phyloP scores from a whole-genome alignment of 257 asterid species.

The Handroanthus guayacan region DNA sequence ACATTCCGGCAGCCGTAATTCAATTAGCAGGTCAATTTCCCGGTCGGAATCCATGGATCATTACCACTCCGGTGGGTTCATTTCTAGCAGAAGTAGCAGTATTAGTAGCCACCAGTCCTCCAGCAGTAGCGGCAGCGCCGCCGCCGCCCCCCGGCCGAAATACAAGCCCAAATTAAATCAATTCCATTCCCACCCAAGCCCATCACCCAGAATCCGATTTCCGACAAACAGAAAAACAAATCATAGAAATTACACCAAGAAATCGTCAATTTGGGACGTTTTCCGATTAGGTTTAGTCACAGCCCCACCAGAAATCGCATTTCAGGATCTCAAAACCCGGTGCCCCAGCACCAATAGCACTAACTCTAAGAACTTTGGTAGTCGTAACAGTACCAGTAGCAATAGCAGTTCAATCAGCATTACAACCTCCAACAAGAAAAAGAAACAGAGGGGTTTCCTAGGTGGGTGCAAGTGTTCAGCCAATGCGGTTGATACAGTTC shows the following conservation, averaged over 20 bases:
- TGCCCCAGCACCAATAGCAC: constrained; percentile 22
- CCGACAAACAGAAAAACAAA: constrained; percentile 23
- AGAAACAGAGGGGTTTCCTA: constrained; percentile 44
- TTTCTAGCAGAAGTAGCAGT: constrained; percentile 69
- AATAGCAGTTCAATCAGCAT: constrained; percentile 36
- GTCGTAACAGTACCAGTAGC: constrained; percentile 61
- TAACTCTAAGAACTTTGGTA: constrained; percentile 37
- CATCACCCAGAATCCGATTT: constrained; percentile 66
- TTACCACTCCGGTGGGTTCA: constrained; percentile 46
- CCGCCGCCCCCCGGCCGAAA: constrained; percentile 24
- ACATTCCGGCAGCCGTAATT: constrained; percentile 3
- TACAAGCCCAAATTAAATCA: constrained; percentile 48
- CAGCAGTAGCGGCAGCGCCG: constrained; percentile 58
- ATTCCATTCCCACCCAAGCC: constrained; percentile 89
- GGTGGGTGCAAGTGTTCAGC: constrained; percentile 71
- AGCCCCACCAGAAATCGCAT: constrained; percentile 71
- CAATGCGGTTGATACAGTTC: constrained; percentile 60
- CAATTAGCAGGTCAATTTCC: constrained; percentile 36
- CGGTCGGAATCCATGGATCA: constrained; percentile 72
- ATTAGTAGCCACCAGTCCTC: constrained; percentile 72
- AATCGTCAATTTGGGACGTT: constrained; percentile 45
- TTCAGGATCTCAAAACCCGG: constrained; percentile 59
- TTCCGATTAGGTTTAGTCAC: constrained; percentile 72
- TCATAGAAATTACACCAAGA: constrained; percentile 16
- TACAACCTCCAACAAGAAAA: constrained; percentile 35